Evolutionary conservation across 2,329 filamentous ascomycete genomes (phyloP).

Genomic region (Penicillium hesseltinei): DNA sequence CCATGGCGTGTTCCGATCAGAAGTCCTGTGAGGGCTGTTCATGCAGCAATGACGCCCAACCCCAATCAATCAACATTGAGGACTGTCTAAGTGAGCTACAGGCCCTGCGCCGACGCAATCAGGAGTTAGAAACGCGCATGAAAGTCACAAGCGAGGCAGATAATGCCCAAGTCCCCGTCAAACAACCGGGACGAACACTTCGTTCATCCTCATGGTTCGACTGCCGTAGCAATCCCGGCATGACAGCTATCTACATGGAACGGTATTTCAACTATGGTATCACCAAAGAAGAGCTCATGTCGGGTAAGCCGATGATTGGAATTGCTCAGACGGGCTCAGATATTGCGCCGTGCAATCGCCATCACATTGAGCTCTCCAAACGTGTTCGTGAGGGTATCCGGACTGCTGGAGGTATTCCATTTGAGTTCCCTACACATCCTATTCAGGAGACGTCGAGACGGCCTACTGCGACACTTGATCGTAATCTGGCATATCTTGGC

Average conservation of each 20-base stretch:
- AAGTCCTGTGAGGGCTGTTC: conserved; percentile 37
- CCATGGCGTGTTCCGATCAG: conserved; percentile 17
- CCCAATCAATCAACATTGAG: conserved; percentile 36
- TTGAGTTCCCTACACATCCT: conserved; percentile 54
- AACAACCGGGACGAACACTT: conserved; percentile 31
- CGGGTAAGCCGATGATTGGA: conserved; percentile 52
- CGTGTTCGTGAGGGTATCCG: conserved; percentile 53
- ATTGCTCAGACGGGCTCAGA: conserved; percentile 55
- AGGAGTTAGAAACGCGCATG: conserved; percentile 32
- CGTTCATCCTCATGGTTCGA: conserved; percentile 49
- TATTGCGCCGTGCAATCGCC: conserved; percentile 51
- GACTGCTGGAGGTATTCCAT: conserved; percentile 49
- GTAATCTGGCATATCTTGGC: conserved; percentile 50
- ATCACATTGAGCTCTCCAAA: conserved; percentile 51
- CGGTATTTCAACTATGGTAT: conserved; percentile 53
- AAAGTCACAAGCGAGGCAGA: conserved; percentile 17
- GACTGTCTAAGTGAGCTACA: conserved; percentile 43
- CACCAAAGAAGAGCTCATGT: conserved; percentile 50
- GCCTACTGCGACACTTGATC: conserved; percentile 51
- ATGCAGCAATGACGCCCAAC: conserved; percentile 24
- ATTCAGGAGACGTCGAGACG: conserved; percentile 51
- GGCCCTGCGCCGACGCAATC: conserved; percentile 38
- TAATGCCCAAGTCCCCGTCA: conserved; percentile 31
- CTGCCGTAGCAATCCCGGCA: conserved; percentile 42
- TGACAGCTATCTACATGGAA: conserved; percentile 52